These are phyloP conservation scores for Tetraselmis chui DNA, from an alignment of 139 green algal genomes.

Conservation along the genomic window DNA sequence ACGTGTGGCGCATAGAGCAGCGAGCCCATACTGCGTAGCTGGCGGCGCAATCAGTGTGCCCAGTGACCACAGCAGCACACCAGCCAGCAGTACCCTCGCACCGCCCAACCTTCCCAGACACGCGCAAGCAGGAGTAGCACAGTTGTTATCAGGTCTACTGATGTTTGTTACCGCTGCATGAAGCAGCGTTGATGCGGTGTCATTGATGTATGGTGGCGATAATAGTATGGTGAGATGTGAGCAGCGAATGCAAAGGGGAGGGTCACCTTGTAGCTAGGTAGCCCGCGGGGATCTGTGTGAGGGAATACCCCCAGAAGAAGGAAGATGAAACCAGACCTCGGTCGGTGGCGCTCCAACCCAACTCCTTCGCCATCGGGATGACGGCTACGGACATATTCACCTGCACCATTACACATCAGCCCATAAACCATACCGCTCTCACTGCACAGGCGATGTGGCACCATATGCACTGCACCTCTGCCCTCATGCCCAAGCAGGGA, in stretches of 20 bases:
- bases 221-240: background rate
- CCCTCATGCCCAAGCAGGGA: no score
- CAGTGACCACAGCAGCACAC: constrained; percentile 86
- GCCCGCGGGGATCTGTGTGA: constrained; percentile 83
- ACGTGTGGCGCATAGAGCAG: constrained; percentile 72
- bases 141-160: background rate
- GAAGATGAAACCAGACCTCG: constrained; percentile 91
- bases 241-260: background rate
- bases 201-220: background rate
- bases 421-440: no score
- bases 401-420: constrained; percentile 70
- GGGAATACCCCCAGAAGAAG: constrained; percentile 92
- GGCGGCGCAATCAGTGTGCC: constrained; percentile 82
- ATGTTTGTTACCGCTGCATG: background rate
- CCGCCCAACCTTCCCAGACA: constrained; percentile 57
- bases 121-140: background rate
- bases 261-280: constrained; percentile 73
- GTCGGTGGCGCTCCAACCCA: constrained; percentile 74
- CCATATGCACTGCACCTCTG: constrained; percentile 9
- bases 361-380: constrained; percentile 87
- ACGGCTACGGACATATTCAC: constrained; percentile 98
- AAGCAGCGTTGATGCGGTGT: background rate
- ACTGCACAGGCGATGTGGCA: background rate
- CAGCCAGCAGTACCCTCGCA: constrained; percentile 71
- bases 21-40: constrained; percentile 59